Conservation (phyloP, 1,284 basidiomycete species). For the Lentinus polychrous region DNA sequence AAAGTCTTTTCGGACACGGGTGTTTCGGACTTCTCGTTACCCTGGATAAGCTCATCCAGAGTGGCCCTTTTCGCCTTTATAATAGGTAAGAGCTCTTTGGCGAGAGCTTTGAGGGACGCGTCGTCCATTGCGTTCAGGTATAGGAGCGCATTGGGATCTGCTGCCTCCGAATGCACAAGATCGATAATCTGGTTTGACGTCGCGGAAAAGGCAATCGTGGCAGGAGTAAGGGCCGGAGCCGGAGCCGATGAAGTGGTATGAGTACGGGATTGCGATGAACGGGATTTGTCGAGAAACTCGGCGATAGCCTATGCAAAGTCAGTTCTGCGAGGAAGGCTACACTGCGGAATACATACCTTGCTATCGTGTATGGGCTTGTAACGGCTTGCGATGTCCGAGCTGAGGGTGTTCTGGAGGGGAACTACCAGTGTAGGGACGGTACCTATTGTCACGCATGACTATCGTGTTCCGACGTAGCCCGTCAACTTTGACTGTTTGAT, state of each 20-base stretch:
- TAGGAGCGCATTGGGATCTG: constrained; percentile 43
- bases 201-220: constrained; percentile 67
- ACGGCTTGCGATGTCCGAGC: constrained; percentile 66
- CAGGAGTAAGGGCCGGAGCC: constrained; percentile 72
- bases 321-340: background rate
- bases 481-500: background rate
- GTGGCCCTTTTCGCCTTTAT: constrained; percentile 46
- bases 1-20: constrained; percentile 57
- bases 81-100: constrained; percentile 34
- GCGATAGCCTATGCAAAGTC: constrained; percentile 52
- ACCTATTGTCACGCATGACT: constrained; percentile 31
- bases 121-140: constrained; percentile 48
- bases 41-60: constrained; percentile 46
- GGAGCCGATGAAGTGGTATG: constrained; percentile 64
- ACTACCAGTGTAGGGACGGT: constrained; percentile 85
- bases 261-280: constrained; percentile 58
- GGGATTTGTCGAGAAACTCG: constrained; percentile 78
- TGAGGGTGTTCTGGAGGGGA: constrained; percentile 67
- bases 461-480: background rate
- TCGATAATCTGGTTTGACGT: constrained; percentile 57
- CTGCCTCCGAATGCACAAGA: constrained; percentile 52
- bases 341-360: constrained; percentile 37
- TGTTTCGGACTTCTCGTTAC: constrained; percentile 39
- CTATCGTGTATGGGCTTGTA: constrained; percentile 78
- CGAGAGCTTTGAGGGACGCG: constrained; percentile 34